These are phyloP conservation scores for Cladosporium colombiae DNA, from an alignment of 2,329 filamentous ascomycete genomes.

Conservation along the genomic window DNA sequence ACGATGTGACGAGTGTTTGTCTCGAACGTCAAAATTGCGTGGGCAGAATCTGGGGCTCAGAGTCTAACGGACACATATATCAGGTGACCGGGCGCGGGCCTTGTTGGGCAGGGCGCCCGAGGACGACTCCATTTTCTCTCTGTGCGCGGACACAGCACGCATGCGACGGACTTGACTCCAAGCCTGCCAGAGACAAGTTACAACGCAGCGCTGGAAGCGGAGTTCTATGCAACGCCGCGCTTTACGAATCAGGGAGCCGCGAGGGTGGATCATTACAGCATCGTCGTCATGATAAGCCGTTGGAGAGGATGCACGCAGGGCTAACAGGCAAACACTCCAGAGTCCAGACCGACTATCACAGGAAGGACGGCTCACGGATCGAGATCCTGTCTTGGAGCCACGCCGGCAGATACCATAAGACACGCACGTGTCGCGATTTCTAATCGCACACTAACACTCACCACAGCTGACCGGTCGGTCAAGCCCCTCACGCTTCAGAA, in stretches of 20 bases:
- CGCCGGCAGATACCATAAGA: background rate
- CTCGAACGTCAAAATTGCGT: constrained; percentile 19
- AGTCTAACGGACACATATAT: constrained; percentile 15
- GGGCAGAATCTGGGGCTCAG: constrained; percentile 17
- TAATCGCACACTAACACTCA: background rate
- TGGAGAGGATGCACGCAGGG: background rate
- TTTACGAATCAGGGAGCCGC: constrained; percentile 9
- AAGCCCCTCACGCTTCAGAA: background rate
- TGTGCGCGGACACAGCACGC: constrained; percentile 1
- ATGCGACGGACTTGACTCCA: constrained; percentile 12
- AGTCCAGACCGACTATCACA: background rate
- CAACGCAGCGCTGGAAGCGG: constrained; percentile 8
- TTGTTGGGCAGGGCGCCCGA: background rate
- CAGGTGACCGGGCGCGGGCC: constrained; percentile 12
- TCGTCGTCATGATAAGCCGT: constrained; percentile 6
- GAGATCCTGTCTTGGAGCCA: background rate
- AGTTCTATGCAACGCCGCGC: background rate
- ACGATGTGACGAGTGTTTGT: background rate
- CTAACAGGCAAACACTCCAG: constrained; percentile 2
- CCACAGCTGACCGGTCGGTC: background rate
- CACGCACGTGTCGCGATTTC: background rate
- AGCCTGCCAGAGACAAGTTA: constrained; percentile 8
- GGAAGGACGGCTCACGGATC: background rate
- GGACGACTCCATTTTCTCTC: constrained; percentile 5
- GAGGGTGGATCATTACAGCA: background rate